Conservation (phyloP, 2,329 filamentous ascomycete species). For the Monosporascus sp. region DNA sequence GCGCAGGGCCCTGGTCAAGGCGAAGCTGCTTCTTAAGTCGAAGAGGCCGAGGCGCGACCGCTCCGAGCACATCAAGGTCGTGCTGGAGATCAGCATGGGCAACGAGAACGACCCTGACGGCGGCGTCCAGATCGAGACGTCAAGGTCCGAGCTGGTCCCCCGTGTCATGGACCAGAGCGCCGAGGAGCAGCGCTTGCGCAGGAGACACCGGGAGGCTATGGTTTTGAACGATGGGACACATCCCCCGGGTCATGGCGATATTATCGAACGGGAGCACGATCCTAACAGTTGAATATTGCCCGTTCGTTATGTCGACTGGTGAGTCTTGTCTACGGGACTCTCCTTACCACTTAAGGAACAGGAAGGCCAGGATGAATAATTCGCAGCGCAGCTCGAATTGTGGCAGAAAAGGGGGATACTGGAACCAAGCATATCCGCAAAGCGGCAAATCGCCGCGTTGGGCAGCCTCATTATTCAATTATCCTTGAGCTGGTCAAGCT, state of each 20-base stretch:
- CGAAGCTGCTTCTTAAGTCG: constrained; percentile 38
- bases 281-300: constrained; percentile 26
- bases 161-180: constrained; percentile 47
- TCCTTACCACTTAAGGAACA: too few relatives aligned
- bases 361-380: too few relatives aligned
- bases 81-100: constrained; percentile 29
- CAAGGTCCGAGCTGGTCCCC: constrained; percentile 28
- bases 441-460: too few relatives aligned
- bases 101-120: constrained; percentile 14
- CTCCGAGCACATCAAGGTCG: constrained; percentile 29
- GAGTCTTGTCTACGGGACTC: too few relatives aligned
- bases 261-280: constrained; percentile 62
- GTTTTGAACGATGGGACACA: constrained; percentile 83
- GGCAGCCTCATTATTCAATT: too few relatives aligned
- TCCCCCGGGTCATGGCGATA: constrained; percentile 69
- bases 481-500: too few relatives aligned
- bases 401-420: too few relatives aligned
- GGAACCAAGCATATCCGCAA: too few relatives aligned
- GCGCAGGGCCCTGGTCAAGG: constrained; percentile 45
- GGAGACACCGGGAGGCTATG: constrained; percentile 81
- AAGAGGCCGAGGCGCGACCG: constrained; percentile 18
- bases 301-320: not conserved
- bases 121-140: constrained; percentile 14
- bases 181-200: constrained; percentile 67
- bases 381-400: too few relatives aligned